Conservation (phyloP, 768 basidiomycete genomes). For the Panaeolus papilionaceus region DNA sequence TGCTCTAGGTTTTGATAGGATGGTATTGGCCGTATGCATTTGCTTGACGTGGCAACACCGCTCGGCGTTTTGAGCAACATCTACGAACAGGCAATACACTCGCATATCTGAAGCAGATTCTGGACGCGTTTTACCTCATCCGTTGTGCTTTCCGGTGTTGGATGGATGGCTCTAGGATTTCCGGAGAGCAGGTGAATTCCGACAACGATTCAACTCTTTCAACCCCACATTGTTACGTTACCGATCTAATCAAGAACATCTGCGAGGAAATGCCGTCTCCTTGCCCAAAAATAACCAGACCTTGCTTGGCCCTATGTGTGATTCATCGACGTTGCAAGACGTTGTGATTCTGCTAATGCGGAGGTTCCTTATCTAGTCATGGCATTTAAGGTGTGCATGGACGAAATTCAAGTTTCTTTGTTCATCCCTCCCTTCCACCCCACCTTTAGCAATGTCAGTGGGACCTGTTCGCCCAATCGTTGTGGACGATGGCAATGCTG, state of each 20-base stretch:
- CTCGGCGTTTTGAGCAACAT: background rate
- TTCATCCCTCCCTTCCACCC: background rate
- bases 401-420: background rate
- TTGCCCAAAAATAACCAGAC: background rate
- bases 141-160: background rate
- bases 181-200: background rate
- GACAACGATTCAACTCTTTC: background rate
- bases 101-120: background rate
- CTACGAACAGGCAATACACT: background rate
- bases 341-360: background rate
- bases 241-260: slow-evolving; percentile 1
- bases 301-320: background rate
- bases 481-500: slow-evolving; percentile 3
- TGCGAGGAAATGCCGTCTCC: background rate
- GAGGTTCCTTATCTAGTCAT: background rate
- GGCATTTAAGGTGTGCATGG: background rate
- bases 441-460: background rate
- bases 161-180: background rate
- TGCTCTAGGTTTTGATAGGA: background rate
- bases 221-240: background rate
- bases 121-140: background rate
- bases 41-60: slow-evolving; percentile 1
- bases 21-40: background rate
- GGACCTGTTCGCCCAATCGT: slow-evolving; percentile 8
- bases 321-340: background rate